phyloP scores from a whole-genome alignment of 805 yeast species.

The Pichia paraexigua region DNA sequence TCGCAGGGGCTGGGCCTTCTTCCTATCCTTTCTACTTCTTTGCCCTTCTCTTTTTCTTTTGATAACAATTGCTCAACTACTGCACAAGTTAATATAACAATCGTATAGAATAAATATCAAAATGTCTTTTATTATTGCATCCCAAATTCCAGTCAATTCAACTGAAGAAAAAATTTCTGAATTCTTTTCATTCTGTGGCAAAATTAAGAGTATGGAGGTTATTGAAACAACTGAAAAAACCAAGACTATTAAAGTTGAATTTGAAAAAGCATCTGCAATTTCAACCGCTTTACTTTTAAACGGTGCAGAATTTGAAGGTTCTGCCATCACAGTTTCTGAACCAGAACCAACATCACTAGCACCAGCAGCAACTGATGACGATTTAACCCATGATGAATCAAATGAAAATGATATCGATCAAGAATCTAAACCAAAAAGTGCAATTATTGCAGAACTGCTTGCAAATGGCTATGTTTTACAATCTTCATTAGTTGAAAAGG shows the following conservation, averaged over 20 bases:
- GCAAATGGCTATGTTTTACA: conserved; percentile 65
- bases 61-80: not conserved
- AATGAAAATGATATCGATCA: conserved; percentile 41
- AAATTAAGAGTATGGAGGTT: conserved; percentile 31
- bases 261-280: conserved; percentile 52
- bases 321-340: conserved; percentile 37
- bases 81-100: not conserved
- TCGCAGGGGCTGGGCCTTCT: not conserved
- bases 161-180: conserved; percentile 46
- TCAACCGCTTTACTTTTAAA: conserved; percentile 62
- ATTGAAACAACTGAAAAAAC: conserved; percentile 26
- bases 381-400: conserved; percentile 11
- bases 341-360: conserved; percentile 11
- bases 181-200: conserved; percentile 73
- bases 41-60: not conserved
- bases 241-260: conserved; percentile 41
- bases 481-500: conserved; percentile 52
- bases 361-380: conserved; percentile 11
- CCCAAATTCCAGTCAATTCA: conserved; percentile 45
- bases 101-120: not conserved
- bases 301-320: conserved; percentile 66
- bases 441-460: conserved; percentile 68
- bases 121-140: conserved; percentile 41
- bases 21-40: not conserved
- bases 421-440: conserved; percentile 69